Percentiles rank a stretch among this genome's conserved stretches.
phyloP scores from a whole-genome alignment of 1,284 basidiomycete species.

The Mycena citricolor region DNA sequence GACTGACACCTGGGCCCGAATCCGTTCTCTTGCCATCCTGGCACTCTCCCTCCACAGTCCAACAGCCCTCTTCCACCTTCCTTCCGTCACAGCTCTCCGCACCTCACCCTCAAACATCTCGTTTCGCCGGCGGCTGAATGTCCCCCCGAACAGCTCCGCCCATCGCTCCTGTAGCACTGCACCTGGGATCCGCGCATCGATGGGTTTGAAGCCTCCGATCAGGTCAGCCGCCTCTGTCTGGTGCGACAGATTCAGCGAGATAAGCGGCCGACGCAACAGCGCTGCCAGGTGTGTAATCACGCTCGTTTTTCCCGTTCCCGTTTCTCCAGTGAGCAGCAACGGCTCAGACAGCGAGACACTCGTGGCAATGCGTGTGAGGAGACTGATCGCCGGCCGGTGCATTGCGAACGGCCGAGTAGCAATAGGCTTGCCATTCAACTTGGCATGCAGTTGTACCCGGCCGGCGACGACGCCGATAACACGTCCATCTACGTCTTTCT shows the following conservation, averaged over 20 bases:
- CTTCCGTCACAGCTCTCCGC: constrained; percentile 78
- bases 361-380: constrained; percentile 83
- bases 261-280: constrained; percentile 74
- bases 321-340: constrained; percentile 93
- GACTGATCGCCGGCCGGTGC: constrained; percentile 80
- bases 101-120: constrained; percentile 85
- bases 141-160: constrained; percentile 80
- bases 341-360: constrained; percentile 80
- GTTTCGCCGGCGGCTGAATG: constrained; percentile 92
- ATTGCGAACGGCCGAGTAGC: constrained; percentile 77
- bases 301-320: constrained; percentile 98
- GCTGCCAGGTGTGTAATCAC: constrained; percentile 86
- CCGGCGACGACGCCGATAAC: constrained; percentile 57
- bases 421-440: constrained; percentile 35
- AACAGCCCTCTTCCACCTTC: constrained; percentile 85
- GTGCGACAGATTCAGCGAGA: constrained; percentile 93
- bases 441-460: constrained; percentile 48
- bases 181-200: constrained; percentile 83
- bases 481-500: constrained; percentile 65
- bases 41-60: constrained; percentile 84
- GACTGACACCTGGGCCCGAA: constrained; percentile 42
- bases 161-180: constrained; percentile 77
- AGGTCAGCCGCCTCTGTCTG: constrained; percentile 97
- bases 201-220: constrained; percentile 93
- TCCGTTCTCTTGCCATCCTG: constrained; percentile 65